A percentile compares a stretch with the other conserved stretches of the same genome.
Conservation (phyloP, 176 grass and related monocot species). For the Juncus effusus region DNA sequence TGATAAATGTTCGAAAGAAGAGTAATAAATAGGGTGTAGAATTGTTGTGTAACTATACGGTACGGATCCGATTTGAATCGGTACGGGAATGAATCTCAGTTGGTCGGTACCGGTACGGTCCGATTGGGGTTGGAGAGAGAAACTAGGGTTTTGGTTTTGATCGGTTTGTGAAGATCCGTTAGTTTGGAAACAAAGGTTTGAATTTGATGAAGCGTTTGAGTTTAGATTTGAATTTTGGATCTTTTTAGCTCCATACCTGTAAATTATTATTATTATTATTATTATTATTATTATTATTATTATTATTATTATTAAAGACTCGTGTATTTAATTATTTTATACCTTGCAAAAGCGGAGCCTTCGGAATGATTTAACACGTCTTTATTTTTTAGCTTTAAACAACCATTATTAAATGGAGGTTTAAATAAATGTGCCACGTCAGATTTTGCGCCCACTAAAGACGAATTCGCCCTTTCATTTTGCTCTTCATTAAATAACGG, state of each 20-base stretch:
- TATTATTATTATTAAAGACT: background rate
- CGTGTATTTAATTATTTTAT: conserved; percentile 7
- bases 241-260: conserved; percentile 77
- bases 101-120: conserved; percentile 33
- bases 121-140: conserved; percentile 29
- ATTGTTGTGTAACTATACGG: conserved; percentile 52
- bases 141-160: background rate
- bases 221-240: conserved; percentile 33
- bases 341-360: conserved; percentile 89
- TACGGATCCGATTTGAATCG: conserved; percentile 56
- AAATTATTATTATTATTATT: background rate
- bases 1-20: background rate
- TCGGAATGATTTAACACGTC: conserved; percentile 83
- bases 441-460: conserved; percentile 32
- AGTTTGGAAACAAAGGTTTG: conserved; percentile 24
- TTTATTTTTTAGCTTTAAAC: conserved; percentile 38
- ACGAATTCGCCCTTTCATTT: conserved; percentile 33
- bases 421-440: background rate
- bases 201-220: conserved; percentile 28
- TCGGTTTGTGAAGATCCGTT: conserved; percentile 42
- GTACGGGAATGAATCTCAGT: conserved; percentile 68
- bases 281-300: background rate
- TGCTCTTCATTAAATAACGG: conserved; percentile 23
- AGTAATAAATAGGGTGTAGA: conserved; percentile 61
- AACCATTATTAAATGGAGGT: no score